Percentiles rank a stretch among this genome's conserved stretches.
phyloP scores from a whole-genome alignment of 805 yeast genomes.

The Schizosaccharomyces cryophilus region DNA sequence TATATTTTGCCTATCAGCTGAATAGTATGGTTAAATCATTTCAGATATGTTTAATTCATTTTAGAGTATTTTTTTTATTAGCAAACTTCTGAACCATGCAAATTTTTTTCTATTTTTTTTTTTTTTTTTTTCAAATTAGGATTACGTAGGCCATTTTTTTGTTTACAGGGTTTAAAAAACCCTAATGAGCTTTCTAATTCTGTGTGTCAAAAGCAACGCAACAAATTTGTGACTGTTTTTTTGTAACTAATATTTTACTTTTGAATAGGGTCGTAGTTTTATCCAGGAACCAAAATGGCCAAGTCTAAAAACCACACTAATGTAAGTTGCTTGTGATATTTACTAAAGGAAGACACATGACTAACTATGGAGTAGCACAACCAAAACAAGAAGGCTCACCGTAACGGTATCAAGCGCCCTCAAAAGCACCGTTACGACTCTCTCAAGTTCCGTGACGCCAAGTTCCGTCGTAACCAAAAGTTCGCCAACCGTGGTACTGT shows the following conservation, averaged over 20 bases:
- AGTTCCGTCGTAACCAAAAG: slow-evolving; percentile 98
- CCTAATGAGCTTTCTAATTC: too few species aligned
- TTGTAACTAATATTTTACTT: neutral
- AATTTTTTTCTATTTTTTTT: too few species aligned
- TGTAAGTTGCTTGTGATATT: neutral
- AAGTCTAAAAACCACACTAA: slow-evolving; percentile 99
- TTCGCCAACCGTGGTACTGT: slow-evolving; percentile 11
- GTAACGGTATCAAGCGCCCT: slow-evolving; percentile 98
- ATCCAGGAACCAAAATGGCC: slow-evolving; percentile 35
- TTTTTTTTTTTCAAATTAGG: too few species aligned
- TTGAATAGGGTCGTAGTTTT: neutral
- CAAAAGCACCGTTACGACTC: slow-evolving; percentile 95
- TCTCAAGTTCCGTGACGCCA: slow-evolving; percentile 95
- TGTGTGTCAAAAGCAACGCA: too few species aligned
- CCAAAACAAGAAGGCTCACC: slow-evolving; percentile 98
- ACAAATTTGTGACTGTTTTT: neutral
- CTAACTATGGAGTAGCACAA: slow-evolving; percentile 30
- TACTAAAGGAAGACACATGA: neutral
- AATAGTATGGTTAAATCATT: too few species aligned
- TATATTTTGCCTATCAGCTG: too few species aligned
- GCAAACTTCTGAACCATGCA: neutral
- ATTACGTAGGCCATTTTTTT: too few species aligned
- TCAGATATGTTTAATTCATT: too few species aligned
- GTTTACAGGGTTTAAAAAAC: too few species aligned
- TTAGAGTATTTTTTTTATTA: too few species aligned